Evolutionary conservation across 208 protist species (phyloP).

Genomic region (Herpetomonas tarakana): DNA sequence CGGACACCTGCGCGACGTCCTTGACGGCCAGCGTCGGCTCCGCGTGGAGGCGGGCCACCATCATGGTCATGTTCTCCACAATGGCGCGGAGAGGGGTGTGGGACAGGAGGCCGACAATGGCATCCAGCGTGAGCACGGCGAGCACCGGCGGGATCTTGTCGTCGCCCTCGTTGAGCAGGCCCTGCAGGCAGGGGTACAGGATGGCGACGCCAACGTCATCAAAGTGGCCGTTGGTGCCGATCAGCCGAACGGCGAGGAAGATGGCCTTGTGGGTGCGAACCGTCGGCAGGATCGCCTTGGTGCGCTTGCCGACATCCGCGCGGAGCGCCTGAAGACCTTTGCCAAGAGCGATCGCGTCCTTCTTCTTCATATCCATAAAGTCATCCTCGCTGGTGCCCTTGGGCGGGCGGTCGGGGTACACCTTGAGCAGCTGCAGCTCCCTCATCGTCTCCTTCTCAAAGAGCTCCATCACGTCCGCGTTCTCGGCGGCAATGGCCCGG

Average conservation of each 20-base stretch:
- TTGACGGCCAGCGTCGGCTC: slow-evolving; percentile 38
- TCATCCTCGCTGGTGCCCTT: slow-evolving; percentile 86
- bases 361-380: slow-evolving; percentile 76
- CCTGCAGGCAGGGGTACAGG: slow-evolving; percentile 67
- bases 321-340: slow-evolving; percentile 68
- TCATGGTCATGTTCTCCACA: slow-evolving; percentile 49
- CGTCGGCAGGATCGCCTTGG: slow-evolving; percentile 21
- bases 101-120: slow-evolving; percentile 50
- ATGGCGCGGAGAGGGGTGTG: slow-evolving; percentile 58
- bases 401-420: slow-evolving; percentile 67
- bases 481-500: slow-evolving; percentile 67
- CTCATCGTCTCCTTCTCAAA: slow-evolving; percentile 64
- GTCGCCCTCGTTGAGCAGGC: slow-evolving; percentile 23
- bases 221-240: slow-evolving; percentile 68
- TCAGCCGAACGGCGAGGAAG: slow-evolving; percentile 58
- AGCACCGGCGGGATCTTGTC: slow-evolving; percentile 37
- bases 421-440: slow-evolving; percentile 76
- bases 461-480: slow-evolving; percentile 27
- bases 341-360: slow-evolving; percentile 67
- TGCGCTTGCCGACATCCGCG: slow-evolving; percentile 56
- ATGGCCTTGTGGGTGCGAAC: slow-evolving; percentile 45
- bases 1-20: slow-evolving; percentile 68
- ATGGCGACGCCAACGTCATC: slow-evolving; percentile 40
- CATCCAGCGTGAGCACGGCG: slow-evolving; percentile 50
- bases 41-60: slow-evolving; percentile 45